These are phyloP conservation scores for Xenoacremonium recifei DNA, from an alignment of 2,329 filamentous ascomycete genomes.

Conservation along the genomic window DNA sequence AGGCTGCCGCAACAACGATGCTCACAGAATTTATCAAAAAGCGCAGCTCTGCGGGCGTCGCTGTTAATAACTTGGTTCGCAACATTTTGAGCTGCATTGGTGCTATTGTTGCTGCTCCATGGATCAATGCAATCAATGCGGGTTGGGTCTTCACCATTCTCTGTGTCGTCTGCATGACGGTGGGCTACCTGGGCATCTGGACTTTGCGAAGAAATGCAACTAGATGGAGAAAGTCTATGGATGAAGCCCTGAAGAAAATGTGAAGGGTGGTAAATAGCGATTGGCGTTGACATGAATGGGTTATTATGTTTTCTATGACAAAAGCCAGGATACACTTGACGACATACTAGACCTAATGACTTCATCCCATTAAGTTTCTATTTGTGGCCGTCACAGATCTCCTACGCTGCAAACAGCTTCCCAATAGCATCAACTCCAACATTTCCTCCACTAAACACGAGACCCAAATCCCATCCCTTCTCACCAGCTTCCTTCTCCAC, in stretches of 20 bases:
- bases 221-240: slow-evolving; percentile 64
- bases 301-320: too few relatives aligned
- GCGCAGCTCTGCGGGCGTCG: slow-evolving; percentile 69
- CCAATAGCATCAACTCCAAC: slow-evolving; percentile 53
- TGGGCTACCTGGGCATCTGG: slow-evolving; percentile 58
- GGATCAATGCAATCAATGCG: slow-evolving; percentile 68
- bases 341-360: too few relatives aligned
- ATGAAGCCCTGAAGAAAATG: slow-evolving; percentile 40
- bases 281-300: too few relatives aligned
- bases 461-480: slow-evolving; percentile 69
- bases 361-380: too few relatives aligned
- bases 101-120: slow-evolving; percentile 65
- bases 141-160: slow-evolving; percentile 72
- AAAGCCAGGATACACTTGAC: too few relatives aligned
- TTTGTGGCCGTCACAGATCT: too few relatives aligned
- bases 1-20: slow-evolving; percentile 71
- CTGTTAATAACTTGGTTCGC: slow-evolving; percentile 77
- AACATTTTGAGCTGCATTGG: slow-evolving; percentile 78
- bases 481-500: slow-evolving; percentile 70
- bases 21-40: slow-evolving; percentile 80
- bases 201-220: slow-evolving; percentile 59
- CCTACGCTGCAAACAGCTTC: slow-evolving; percentile 41
- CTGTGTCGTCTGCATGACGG: slow-evolving; percentile 53
- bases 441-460: slow-evolving; percentile 62
- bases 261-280: slow-evolving; percentile 1